Evolutionary conservation across 1,284 basidiomycete genomes (phyloP), one percentile per base, ranked within the genome.

Genomic region (Athelia psychrophila): DNA sequence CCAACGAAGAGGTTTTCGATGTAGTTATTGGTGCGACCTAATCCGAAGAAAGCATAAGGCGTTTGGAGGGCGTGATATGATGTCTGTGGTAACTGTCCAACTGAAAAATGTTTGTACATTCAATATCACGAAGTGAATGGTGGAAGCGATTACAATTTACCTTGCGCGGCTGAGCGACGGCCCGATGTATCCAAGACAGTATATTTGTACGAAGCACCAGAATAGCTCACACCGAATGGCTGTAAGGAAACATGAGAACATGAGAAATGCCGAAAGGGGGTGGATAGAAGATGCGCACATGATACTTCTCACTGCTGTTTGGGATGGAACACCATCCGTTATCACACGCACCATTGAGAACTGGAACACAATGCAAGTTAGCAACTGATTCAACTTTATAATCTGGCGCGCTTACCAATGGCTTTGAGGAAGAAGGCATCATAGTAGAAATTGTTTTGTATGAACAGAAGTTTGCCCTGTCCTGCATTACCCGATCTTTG

Each of bases 1-100:
- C 95, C 95, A 9, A 96, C 89, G 64, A 95, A 94, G 3, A 97
- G 79, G 65, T 95, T 95, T 76, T 99, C 97, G 63, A 99, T 93
- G 71, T 99, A 99, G 69, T 99, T 99, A 73, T 99, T 99, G n/a
- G 96, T 99, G 42, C 97, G 83, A 0, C 97, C 97, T 2, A 99
- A 84, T 1, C 97, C 97, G 64, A 99, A 93, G 79, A 95, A 98
- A 2, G 93, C 84, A 64, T 98, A 98, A 0, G 97, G 96, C 1
- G 93, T 89, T 48, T 88, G 81, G 10, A 99, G 81, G 9, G 95
- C 78, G 48, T 96, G 89, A 64, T 98, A 98, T 0, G 88, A 83
- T 1, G 93, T 93, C 66, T 97, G 95, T 2, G 96, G 88, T 3
- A 98, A 82, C 69, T 99, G 97, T 1, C 86, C 88, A 25, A 96